Evolutionary conservation across 2,329 filamentous ascomycete genomes (phyloP), one percentile per base, ranked within the genome.

Genomic region (Colletotrichum sp.): DNA sequence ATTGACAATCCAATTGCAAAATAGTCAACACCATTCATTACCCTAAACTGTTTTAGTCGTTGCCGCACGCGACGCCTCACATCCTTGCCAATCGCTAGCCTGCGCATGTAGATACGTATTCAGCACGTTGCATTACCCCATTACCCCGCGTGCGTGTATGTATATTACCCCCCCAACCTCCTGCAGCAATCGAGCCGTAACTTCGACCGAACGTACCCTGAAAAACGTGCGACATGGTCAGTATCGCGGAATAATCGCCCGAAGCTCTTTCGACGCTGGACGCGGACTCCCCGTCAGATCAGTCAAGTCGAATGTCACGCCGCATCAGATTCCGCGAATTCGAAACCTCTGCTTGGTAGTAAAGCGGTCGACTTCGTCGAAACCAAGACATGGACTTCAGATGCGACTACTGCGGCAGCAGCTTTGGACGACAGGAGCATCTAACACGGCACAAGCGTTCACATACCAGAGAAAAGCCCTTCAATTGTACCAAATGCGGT

Each of bases 401-500:
- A 57, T 76, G 74, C 64, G 55, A 55, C 24, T 44, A 72, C 59
- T 76, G 74, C 32, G 64, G 71, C 2, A 68, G 64, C 44, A 52
- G 57, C 13, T 76, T 76, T 65, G 68, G 64, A 8, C 75, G 71
- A 4, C 75, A 72, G 34, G 75, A 75, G 68, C 68, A 72, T 55
- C 59, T 71, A 12, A 65, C 63, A 32, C 59, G 74, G 15, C 74
- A 76, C 64, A 57, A 64, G 18, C 55, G 74, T 18, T 64, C 68
- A 6, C 74, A 76, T 32, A 76, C 74, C 3, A 68, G 74, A 34
- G 74, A 76, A 64, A 72, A 72, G 39, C 74, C 74, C 13, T 76
- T 64, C 28, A 36, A 18, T 16, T 76, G 74, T 28, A 26, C 74
- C 8, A 39, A 32, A 21, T 76, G 74, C 12, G 52, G 64, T 18